Base-by-base conservation (phyloP, 2,329 filamentous ascomycete species). In the Colletotrichum lini region DNA sequence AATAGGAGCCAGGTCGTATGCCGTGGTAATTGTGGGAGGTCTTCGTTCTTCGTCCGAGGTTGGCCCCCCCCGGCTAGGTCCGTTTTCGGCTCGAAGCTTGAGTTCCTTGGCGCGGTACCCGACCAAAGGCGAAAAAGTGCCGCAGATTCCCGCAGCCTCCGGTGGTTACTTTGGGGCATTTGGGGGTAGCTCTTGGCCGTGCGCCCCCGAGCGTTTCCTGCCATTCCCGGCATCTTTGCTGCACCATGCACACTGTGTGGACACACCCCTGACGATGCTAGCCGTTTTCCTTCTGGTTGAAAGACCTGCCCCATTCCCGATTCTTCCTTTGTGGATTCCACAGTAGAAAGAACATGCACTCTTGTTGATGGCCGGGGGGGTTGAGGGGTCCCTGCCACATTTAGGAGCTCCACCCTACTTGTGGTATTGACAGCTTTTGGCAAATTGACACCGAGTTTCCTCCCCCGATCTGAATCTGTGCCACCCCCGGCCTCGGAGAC, bases 41-140 rank as follows among this genome's bases (percentile, higher is more conserved):
- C n/a, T 45, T 54, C 56, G 38, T 61, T 44, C n/a, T 45, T 54
- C 56, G 38, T 61, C 64, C 23, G 64, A 66, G 47, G 45, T 21
- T 38, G 15, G 21, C 15, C 56, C 44, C 50, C 21, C 59, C 45
- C 45, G 30, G 57, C 57, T 70, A 65, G 67, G 63, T 67, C 67
- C 64, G 64, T 70, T 70, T 67, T 67, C 67, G 63, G 67, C 67
- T 56, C 67, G 67, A 67, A 62, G 67, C 64, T 70, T 70, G 65
- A 57, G 56, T 54, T 60, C 50, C 67, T 67, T 67, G 64, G 50
- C 67, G 67, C 64, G 67, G 67, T 62, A 67, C 67, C 63, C 64
- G 63, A 70, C 4, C 49, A n/a, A 56, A 60, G 42, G 60, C 67
- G 54, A 59, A 47, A 61, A 44, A 47, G 62, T 70, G 62, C 62